These are phyloP conservation scores for Fusarium marasasianum DNA, from an alignment of 2,329 filamentous ascomycete species.

Conservation along the genomic window DNA sequence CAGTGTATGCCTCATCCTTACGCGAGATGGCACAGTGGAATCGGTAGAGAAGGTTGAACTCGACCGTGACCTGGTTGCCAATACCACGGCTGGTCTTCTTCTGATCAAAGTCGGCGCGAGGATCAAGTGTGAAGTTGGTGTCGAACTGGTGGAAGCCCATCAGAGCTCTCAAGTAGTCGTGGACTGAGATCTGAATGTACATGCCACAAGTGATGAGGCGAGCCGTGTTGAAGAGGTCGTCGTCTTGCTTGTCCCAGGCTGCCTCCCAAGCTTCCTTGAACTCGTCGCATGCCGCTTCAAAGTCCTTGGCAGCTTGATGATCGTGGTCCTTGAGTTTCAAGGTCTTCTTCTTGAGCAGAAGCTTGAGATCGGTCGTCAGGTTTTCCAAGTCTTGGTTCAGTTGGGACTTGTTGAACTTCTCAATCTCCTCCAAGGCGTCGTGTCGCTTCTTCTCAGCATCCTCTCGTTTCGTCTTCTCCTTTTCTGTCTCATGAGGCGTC, in stretches of 20 bases:
- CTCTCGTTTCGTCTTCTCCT: neutral
- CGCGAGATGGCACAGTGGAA: constrained; percentile 47
- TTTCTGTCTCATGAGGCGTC: neutral
- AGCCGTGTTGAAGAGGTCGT: constrained; percentile 4
- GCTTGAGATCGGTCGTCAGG: neutral
- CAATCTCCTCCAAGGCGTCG: neutral
- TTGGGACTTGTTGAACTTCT: neutral
- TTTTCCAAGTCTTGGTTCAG: neutral
- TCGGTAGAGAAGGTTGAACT: constrained; percentile 50
- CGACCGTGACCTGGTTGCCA: constrained; percentile 48
- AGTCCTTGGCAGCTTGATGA: neutral
- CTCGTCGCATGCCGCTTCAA: neutral
- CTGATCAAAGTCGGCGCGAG: constrained; percentile 6
- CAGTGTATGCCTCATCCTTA: constrained; percentile 46
- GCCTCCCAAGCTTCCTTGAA: neutral
- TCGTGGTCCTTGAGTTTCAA: neutral
- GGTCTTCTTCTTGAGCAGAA: neutral
- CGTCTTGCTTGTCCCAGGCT: constrained; percentile 1
- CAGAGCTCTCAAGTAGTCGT: constrained; percentile 52
- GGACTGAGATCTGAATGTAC: constrained; percentile 60
- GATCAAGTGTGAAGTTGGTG: constrained; percentile 65
- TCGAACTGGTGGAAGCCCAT: constrained; percentile 62
- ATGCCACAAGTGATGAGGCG: constrained; percentile 61
- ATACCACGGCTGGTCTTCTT: constrained; percentile 44
- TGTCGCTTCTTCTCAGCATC: neutral